phyloP scores from a whole-genome alignment of 2,329 filamentous ascomycete genomes.

The Claviceps sp. region DNA sequence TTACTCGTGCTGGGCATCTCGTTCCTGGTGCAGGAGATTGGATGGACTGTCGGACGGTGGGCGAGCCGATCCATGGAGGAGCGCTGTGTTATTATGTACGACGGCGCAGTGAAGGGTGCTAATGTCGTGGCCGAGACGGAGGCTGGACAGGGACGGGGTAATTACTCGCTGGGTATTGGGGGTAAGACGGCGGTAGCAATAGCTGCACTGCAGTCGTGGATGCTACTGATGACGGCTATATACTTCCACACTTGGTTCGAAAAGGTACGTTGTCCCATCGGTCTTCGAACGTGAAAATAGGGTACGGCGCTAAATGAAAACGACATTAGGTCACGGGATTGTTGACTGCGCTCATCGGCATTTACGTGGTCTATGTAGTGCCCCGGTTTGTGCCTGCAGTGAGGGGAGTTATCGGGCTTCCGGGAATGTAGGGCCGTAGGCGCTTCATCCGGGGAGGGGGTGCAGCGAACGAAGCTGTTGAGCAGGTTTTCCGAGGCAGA shows the following conservation, averaged over 20 bases:
- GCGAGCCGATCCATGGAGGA: conserved; percentile 38
- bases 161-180: conserved; percentile 28
- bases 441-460: neutral
- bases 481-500: no score
- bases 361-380: conserved; percentile 38
- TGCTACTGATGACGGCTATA: conserved; percentile 95
- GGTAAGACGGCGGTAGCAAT: conserved; percentile 48
- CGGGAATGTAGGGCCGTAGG: conserved; percentile 18
- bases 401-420: conserved; percentile 33
- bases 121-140: conserved; percentile 29
- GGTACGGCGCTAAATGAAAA: neutral
- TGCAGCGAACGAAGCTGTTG: no score
- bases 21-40: conserved; percentile 70
- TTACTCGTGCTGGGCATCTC: conserved; percentile 73
- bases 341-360: conserved; percentile 29
- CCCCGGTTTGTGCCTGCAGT: conserved; percentile 35
- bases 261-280: conserved; percentile 48
- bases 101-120: conserved; percentile 51
- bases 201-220: conserved; percentile 69
- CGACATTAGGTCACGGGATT: conserved; percentile 39
- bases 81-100: conserved; percentile 48
- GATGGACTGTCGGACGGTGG: conserved; percentile 39
- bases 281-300: no score
- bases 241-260: conserved; percentile 99
- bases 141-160: conserved; percentile 12